Percentiles rank a stretch among this genome's conserved stretches.
These are phyloP conservation scores for Fusarium robinianum DNA, from an alignment of 2,329 filamentous ascomycete species.

Conservation along the genomic window DNA sequence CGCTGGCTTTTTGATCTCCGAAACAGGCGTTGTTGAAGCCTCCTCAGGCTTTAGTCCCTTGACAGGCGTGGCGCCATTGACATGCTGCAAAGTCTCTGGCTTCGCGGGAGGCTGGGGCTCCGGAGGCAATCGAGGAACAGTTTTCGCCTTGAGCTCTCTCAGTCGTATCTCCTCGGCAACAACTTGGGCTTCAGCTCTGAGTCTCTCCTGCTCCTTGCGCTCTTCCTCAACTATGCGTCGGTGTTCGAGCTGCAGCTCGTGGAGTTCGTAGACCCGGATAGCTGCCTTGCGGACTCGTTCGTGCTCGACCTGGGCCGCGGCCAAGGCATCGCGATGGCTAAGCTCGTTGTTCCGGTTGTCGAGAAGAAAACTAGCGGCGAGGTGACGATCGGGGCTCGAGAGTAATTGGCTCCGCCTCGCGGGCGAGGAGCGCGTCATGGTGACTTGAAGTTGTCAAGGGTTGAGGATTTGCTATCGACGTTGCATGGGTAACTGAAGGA, in stretches of 20 bases:
- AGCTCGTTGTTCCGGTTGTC: constrained; percentile 66
- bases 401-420: constrained; percentile 45
- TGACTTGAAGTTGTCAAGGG: constrained; percentile 12
- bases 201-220: constrained; percentile 51
- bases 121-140: constrained; percentile 50
- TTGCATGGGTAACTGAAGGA: constrained; percentile 24
- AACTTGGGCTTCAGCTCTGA: constrained; percentile 50
- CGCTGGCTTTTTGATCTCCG: constrained; percentile 26
- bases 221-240: constrained; percentile 50
- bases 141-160: constrained; percentile 52
- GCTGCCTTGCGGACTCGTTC: constrained; percentile 63
- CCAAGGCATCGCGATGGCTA: constrained; percentile 67
- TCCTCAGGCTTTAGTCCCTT: constrained; percentile 28
- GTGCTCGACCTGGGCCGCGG: constrained; percentile 67
- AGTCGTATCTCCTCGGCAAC: constrained; percentile 54
- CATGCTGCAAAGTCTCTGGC: constrained; percentile 18
- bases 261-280: constrained; percentile 52
- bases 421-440: constrained; percentile 53
- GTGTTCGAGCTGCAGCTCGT: constrained; percentile 52
- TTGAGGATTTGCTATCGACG: constrained; percentile 25
- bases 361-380: constrained; percentile 64
- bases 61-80: constrained; percentile 30
- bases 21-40: constrained; percentile 24
- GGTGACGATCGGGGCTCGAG: constrained; percentile 50
- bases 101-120: constrained; percentile 39